Evolutionary conservation across 176 grass and related monocot species (phyloP).

Genomic region (Oryza meridionalis): DNA sequence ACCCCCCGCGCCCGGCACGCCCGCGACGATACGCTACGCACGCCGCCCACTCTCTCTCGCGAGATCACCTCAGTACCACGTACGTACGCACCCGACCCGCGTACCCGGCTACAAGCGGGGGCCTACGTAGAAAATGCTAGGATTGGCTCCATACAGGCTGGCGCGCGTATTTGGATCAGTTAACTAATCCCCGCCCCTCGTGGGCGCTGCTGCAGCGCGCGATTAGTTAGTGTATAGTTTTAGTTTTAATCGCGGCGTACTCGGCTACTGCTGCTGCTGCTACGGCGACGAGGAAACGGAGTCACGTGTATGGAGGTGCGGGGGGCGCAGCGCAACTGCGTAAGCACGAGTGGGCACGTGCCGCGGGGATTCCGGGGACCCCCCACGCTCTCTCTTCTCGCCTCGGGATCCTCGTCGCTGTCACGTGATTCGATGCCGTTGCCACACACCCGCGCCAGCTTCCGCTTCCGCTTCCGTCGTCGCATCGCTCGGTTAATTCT

Average conservation of each 20-base stretch:
- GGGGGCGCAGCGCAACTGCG: constrained; percentile 37
- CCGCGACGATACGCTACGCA: too few relatives aligned
- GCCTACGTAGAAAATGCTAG: too few relatives aligned
- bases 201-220: not conserved
- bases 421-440: constrained; percentile 90
- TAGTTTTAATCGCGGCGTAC: not conserved
- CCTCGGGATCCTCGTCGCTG: constrained; percentile 79
- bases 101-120: too few relatives aligned
- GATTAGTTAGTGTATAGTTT: not conserved
- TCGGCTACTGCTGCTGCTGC: not conserved
- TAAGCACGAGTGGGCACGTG: constrained; percentile 78
- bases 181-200: not conserved
- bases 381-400: constrained; percentile 16
- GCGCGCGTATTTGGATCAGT: not conserved
- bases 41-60: too few relatives aligned
- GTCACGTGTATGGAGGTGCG: constrained; percentile 55
- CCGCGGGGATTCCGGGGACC: constrained; percentile 53
- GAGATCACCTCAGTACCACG: too few relatives aligned
- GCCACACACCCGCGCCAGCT: not conserved
- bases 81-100: too few relatives aligned
- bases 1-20: not conserved
- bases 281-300: not conserved
- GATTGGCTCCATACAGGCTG: not conserved
- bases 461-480: too few relatives aligned
- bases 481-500: too few relatives aligned